phyloP scores from a whole-genome alignment of 345 rosid species.

The Pugionium dolabratum region DNA sequence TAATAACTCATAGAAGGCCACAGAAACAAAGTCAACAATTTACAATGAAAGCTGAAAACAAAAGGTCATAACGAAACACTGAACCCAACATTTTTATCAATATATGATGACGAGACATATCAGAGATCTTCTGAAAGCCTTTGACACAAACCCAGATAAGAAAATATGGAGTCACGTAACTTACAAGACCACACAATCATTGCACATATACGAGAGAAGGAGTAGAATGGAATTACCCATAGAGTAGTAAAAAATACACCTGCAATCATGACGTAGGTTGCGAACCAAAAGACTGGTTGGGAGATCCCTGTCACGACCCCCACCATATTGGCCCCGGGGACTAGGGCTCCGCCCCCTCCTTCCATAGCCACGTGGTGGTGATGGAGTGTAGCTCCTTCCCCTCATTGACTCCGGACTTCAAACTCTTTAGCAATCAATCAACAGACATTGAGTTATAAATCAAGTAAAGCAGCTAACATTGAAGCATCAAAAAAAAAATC shows the following conservation, averaged over 20 bases:
- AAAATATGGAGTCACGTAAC: background rate
- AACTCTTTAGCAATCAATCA: slow-evolving; percentile 5
- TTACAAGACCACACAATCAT: background rate
- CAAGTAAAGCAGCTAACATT: background rate
- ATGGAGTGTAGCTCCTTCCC: slow-evolving; percentile 85
- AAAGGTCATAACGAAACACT: background rate
- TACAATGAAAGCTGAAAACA: background rate
- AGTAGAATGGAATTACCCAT: background rate
- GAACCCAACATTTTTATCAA: background rate
- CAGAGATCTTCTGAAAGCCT: background rate
- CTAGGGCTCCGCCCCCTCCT: slow-evolving; percentile 85
- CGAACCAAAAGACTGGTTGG: slow-evolving; percentile 98
- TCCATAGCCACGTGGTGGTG: slow-evolving; percentile 79
- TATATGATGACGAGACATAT: background rate
- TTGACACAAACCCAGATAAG: background rate
- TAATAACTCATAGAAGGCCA: background rate
- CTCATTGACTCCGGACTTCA: slow-evolving; percentile 57
- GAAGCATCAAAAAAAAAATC: background rate
- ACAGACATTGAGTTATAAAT: background rate
- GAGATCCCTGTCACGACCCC: slow-evolving; percentile 74
- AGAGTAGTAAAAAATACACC: slow-evolving; percentile 46
- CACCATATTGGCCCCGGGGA: slow-evolving; percentile 77
- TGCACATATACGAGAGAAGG: background rate
- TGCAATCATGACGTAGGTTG: slow-evolving; percentile 94
- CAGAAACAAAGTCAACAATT: background rate